Conservation (phyloP, 2,329 filamentous ascomycete genomes). For the Talaromyces sp. region DNA sequence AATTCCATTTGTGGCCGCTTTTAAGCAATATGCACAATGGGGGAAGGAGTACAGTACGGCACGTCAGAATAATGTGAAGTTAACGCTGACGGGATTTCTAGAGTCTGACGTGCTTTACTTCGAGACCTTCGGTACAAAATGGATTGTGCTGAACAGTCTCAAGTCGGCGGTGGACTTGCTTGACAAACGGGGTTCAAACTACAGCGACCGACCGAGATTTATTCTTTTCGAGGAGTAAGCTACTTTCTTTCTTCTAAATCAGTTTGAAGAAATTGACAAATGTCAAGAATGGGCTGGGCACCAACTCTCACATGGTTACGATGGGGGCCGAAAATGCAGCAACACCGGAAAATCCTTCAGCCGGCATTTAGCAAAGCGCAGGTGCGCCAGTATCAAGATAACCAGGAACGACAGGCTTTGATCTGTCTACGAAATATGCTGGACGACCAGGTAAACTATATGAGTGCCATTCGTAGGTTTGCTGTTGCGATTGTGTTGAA, state of each 20-base stretch:
- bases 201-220: conserved; percentile 7
- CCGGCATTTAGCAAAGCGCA: conserved; percentile 8
- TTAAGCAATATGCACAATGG: conserved; percentile 8
- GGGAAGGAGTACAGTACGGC: conserved; percentile 7
- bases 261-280: background rate
- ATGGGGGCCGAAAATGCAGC: conserved; percentile 5
- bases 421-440: background rate
- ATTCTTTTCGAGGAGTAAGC: conserved; percentile 7
- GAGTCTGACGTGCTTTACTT: conserved; percentile 11
- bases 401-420: conserved; percentile 1
- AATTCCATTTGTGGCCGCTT: conserved; percentile 1
- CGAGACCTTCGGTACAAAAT: background rate
- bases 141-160: conserved; percentile 9
- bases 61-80: background rate
- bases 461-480: background rate
- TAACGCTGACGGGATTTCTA: background rate
- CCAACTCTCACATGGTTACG: conserved; percentile 7
- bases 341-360: conserved; percentile 11
- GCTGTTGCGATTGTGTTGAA: conserved; percentile 7
- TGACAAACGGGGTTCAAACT: conserved; percentile 6
- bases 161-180: conserved; percentile 6
- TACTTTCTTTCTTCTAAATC: background rate
- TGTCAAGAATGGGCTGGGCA: conserved; percentile 7
- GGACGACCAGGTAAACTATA: background rate
- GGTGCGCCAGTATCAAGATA: background rate